These are phyloP conservation scores for Achlya hypogyna DNA, from an alignment of 352 stramenopile genomes.

Conservation along the genomic window DNA sequence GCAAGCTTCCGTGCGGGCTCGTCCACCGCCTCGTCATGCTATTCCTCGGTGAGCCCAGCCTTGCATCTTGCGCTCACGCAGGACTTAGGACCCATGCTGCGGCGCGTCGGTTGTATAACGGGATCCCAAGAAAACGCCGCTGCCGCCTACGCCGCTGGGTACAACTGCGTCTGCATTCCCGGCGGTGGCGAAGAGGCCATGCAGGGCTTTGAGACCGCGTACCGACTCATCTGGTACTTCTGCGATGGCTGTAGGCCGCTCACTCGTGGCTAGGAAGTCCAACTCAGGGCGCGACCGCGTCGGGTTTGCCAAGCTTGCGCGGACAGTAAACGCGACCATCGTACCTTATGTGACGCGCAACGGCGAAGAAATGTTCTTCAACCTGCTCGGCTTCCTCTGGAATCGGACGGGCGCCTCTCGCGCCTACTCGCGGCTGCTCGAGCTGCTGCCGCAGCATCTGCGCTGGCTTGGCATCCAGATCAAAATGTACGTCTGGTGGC, in stretches of 20 bases:
- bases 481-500: not conserved
- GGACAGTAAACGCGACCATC: not conserved
- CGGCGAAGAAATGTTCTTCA: slow-evolving; percentile 11
- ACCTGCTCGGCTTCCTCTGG: not conserved
- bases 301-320: not conserved
- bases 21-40: not conserved
- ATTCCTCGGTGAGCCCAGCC: not conserved
- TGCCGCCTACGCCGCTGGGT: not conserved
- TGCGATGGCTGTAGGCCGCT: not conserved
- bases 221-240: not conserved
- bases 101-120: not conserved
- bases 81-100: not conserved
- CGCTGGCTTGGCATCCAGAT: not conserved
- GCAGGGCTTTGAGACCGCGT: not conserved
- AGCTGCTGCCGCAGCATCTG: not conserved
- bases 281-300: not conserved
- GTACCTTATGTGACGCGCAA: not conserved
- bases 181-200: not conserved
- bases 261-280: not conserved
- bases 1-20: not conserved
- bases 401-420: not conserved
- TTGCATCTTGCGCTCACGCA: not conserved
- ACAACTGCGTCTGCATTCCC: not conserved
- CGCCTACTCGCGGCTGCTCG: not conserved
- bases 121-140: not conserved